These are phyloP conservation scores for Phytophthora macrochlamydospora DNA, from an alignment of 352 stramenopile genomes.

Conservation along the genomic window DNA sequence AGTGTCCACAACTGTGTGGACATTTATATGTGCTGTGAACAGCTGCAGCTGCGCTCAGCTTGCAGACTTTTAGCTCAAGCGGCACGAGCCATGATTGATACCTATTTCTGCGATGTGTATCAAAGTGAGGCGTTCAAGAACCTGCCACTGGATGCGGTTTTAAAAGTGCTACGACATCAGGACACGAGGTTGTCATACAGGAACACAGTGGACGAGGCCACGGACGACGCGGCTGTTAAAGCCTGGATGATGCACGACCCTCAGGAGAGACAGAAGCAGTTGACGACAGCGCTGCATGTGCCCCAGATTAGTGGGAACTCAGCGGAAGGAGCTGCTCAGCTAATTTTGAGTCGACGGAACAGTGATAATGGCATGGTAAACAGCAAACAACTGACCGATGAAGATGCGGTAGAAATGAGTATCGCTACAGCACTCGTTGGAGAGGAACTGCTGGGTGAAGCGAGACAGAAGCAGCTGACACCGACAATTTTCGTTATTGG, in stretches of 20 bases:
- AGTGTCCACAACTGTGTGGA: constrained; percentile 71
- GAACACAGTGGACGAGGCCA: constrained; percentile 6
- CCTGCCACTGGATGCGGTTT: constrained; percentile 43
- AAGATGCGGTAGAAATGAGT: constrained; percentile 8
- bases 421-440: background rate
- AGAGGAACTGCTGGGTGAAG: constrained; percentile 8
- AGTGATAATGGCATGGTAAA: constrained; percentile 51
- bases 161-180: constrained; percentile 50
- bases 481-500: constrained; percentile 74
- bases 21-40: constrained; percentile 72
- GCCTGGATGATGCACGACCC: constrained; percentile 63
- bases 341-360: constrained; percentile 16
- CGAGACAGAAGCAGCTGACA: constrained; percentile 26
- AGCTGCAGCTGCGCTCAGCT: constrained; percentile 49
- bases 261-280: constrained; percentile 32
- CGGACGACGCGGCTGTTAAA: constrained; percentile 45
- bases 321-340: background rate
- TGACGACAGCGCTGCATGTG: constrained; percentile 16
- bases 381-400: constrained; percentile 26
- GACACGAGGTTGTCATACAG: constrained; percentile 17
- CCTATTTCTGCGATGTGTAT: constrained; percentile 63
- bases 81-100: constrained; percentile 65
- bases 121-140: constrained; percentile 64
- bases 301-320: background rate
- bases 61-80: constrained; percentile 62